Evolutionary conservation across 306 rosid species (phyloP).

Genomic region (Hippophae gyantsensis): DNA sequence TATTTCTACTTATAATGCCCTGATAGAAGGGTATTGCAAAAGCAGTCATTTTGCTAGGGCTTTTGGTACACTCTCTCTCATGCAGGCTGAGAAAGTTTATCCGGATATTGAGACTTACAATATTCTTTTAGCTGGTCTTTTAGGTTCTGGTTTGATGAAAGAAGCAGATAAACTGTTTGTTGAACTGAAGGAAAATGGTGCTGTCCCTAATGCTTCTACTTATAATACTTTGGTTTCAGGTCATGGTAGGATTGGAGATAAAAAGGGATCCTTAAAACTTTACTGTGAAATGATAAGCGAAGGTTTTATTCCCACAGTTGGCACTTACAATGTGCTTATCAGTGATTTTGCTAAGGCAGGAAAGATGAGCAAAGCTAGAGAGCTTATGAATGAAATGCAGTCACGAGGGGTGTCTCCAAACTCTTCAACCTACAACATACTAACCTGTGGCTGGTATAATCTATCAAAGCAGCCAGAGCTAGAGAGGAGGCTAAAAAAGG

Average conservation of each 20-base stretch:
- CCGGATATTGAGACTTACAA: slow-evolving; percentile 66
- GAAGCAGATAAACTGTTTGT: slow-evolving; percentile 51
- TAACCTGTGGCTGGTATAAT: slow-evolving; percentile 76
- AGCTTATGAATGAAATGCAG: slow-evolving; percentile 82
- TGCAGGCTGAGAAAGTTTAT: slow-evolving; percentile 53
- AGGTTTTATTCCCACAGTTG: slow-evolving; percentile 63
- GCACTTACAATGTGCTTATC: slow-evolving; percentile 78
- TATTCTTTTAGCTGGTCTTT: slow-evolving; percentile 58
- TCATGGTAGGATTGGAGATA: slow-evolving; percentile 66
- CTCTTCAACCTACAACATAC: slow-evolving; percentile 73
- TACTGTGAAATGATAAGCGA: slow-evolving; percentile 78
- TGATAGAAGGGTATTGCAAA: slow-evolving; percentile 58
- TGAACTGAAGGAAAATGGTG: slow-evolving; percentile 59
- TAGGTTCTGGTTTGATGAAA: slow-evolving; percentile 53
- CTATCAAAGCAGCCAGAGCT: slow-evolving; percentile 52
- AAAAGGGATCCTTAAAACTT: slow-evolving; percentile 47
- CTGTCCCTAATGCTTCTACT: slow-evolving; percentile 57
- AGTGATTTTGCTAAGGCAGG: slow-evolving; percentile 65
- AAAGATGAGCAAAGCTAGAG: slow-evolving; percentile 83
- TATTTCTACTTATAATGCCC: slow-evolving; percentile 58
- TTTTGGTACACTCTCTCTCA: slow-evolving; percentile 39
- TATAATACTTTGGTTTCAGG: slow-evolving; percentile 67
- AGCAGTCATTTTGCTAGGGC: slow-evolving; percentile 63
- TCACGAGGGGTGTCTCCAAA: slow-evolving; percentile 56
- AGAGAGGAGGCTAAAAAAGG: slow-evolving; percentile 37